Evolutionary conservation across 1,284 basidiomycete genomes (phyloP).

Genomic region (Marasmius oreades): DNA sequence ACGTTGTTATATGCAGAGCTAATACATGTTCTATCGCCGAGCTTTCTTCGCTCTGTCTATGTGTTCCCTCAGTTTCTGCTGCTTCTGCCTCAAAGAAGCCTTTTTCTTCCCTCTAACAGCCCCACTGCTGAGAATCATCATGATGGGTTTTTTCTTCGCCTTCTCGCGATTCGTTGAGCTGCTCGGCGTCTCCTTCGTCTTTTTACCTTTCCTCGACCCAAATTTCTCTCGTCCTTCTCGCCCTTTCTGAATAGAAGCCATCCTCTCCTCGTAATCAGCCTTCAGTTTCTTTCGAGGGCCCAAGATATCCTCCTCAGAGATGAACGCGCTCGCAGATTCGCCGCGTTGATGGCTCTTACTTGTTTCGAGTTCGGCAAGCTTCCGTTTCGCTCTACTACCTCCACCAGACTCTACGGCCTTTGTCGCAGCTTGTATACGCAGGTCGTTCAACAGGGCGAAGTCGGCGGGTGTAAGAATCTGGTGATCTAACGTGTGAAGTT

Average conservation of each 20-base stretch:
- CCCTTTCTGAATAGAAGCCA: slow-evolving; percentile 90
- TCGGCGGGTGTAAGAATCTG: slow-evolving; percentile 98
- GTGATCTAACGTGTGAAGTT: background rate
- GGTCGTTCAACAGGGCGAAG: slow-evolving; percentile 90
- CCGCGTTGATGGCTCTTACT: slow-evolving; percentile 48
- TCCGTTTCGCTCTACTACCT: slow-evolving; percentile 82
- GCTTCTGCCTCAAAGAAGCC: slow-evolving; percentile 83
- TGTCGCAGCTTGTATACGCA: slow-evolving; percentile 81
- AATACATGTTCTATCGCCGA: background rate
- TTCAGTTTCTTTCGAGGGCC: slow-evolving; percentile 95
- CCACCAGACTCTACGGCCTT: slow-evolving; percentile 71
- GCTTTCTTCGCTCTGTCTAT: slow-evolving; percentile 69
- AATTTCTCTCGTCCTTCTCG: slow-evolving; percentile 96
- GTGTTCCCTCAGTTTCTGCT: slow-evolving; percentile 70
- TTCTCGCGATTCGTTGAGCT: slow-evolving; percentile 90
- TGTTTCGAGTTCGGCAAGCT: slow-evolving; percentile 76
- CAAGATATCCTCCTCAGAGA: slow-evolving; percentile 90
- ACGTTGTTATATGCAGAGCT: no score
- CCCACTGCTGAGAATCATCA: slow-evolving; percentile 84
- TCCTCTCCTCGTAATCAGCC: slow-evolving; percentile 91
- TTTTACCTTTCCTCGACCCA: slow-evolving; percentile 86
- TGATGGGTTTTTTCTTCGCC: slow-evolving; percentile 87
- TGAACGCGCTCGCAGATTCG: slow-evolving; percentile 43
- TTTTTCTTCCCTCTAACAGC: slow-evolving; percentile 85
- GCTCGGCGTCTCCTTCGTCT: slow-evolving; percentile 75